A percentile compares a stretch with the other conserved stretches of the same genome.
Conservation (phyloP, 345 rosid genomes). For the Rhizophora apiculata region DNA sequence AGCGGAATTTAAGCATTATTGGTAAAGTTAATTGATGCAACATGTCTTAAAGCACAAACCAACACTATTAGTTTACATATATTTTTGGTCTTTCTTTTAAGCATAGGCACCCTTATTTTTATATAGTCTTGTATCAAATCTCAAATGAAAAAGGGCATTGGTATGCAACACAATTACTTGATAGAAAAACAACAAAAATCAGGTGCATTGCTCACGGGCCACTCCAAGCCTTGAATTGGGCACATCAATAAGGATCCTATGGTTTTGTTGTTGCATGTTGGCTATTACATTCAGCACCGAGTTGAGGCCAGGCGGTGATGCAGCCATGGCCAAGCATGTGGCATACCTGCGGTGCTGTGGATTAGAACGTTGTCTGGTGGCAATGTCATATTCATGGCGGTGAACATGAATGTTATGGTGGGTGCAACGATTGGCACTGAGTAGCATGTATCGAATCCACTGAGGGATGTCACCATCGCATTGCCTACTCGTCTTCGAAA, state of each 20-base stretch:
- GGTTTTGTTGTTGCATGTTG: slow-evolving; percentile 97
- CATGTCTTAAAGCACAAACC: too few relatives aligned
- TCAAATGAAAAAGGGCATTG: too few relatives aligned
- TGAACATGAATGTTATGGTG: slow-evolving; percentile 68
- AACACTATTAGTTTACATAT: too few relatives aligned
- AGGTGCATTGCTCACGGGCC: slow-evolving; percentile 75
- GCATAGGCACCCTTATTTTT: too few relatives aligned
- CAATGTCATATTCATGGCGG: slow-evolving; percentile 83
- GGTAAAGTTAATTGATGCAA: too few relatives aligned
- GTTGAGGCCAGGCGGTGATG: slow-evolving; percentile 78
- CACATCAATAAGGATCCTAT: slow-evolving; percentile 68
- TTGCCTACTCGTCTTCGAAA: too few relatives aligned
- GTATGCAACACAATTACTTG: not conserved
- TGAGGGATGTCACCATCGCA: too few relatives aligned
- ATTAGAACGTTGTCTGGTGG: slow-evolving; percentile 73
- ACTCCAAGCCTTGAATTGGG: slow-evolving; percentile 90
- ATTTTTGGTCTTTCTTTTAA: too few relatives aligned
- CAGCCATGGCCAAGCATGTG: slow-evolving; percentile 86
- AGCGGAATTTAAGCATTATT: too few relatives aligned
- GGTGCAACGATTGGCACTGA: slow-evolving; percentile 59
- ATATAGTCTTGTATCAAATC: too few relatives aligned
- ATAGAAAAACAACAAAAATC: not conserved
- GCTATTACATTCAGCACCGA: slow-evolving; percentile 89
- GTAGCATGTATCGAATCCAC: slow-evolving; percentile 13
- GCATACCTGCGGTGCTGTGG: slow-evolving; percentile 76